phyloP scores from a whole-genome alignment of 306 rosid genomes.

The Prunus padus region DNA sequence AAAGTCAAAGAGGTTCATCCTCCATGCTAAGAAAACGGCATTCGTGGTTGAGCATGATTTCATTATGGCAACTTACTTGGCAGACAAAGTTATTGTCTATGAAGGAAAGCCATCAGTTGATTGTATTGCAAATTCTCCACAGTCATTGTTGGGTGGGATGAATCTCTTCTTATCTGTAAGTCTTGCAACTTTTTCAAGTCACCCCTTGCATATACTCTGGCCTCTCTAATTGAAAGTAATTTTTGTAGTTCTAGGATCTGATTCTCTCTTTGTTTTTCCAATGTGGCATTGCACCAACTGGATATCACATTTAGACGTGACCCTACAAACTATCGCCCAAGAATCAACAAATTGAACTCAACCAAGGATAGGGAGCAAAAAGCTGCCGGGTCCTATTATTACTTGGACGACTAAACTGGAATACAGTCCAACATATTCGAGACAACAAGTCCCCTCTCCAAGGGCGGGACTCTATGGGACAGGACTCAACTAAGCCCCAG shows the following conservation, averaged over 20 bases:
- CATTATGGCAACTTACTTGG: constrained; percentile 99
- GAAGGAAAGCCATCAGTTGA: constrained; percentile 85
- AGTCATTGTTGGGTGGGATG: constrained; percentile 92
- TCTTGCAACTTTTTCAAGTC: not conserved
- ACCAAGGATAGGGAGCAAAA: constrained; percentile 93
- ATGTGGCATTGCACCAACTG: constrained; percentile 59
- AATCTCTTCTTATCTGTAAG: constrained; percentile 97
- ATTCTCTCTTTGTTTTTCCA: not conserved
- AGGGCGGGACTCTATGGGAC: not conserved
- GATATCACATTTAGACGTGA: constrained; percentile 95
- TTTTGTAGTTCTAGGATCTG: too few relatives aligned
- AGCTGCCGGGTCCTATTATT: constrained; percentile 86
- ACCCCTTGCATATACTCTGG: not conserved
- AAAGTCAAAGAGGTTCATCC: constrained; percentile 97
- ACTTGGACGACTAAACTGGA: constrained; percentile 54
- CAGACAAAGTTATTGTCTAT: constrained; percentile 92
- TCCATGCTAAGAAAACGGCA: constrained; percentile 96
- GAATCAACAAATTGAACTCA: constrained; percentile 87
- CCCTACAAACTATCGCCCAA: constrained; percentile 88
- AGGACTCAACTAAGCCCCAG: not conserved
- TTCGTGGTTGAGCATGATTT: constrained; percentile 97
- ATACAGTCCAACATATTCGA: not conserved
- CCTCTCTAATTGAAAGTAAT: not conserved
- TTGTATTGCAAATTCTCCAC: constrained; percentile 82
- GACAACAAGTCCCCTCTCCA: not conserved